Conservation (phyloP, 257 asterid genomes). For the Lavandula angustifolia region DNA sequence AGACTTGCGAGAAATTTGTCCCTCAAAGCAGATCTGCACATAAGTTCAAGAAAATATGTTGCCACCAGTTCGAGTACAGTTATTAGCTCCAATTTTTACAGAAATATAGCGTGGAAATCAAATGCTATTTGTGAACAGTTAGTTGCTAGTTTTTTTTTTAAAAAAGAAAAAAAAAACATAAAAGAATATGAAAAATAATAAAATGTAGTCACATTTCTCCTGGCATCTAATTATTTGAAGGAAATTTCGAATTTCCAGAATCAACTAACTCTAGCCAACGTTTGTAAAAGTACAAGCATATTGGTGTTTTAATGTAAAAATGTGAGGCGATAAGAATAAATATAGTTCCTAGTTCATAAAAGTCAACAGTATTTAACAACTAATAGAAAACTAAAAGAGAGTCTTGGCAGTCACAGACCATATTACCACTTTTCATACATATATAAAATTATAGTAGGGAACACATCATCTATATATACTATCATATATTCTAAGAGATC, state of each 20-base stretch:
- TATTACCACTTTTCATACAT: no score
- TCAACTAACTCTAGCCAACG: not conserved
- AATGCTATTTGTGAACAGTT: not conserved
- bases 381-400: no score
- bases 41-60: constrained; percentile 23
- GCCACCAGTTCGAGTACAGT: constrained; percentile 10
- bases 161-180: not conserved
- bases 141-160: not conserved
- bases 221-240: not conserved
- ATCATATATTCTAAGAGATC: no score
- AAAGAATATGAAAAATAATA: not conserved
- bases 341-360: no score
- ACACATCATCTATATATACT: no score
- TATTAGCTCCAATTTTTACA: not conserved
- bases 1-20: constrained; percentile 81
- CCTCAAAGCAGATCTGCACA: constrained; percentile 79
- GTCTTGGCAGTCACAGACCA: no score
- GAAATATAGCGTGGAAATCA: not conserved
- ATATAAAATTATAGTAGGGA: no score
- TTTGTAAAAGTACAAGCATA: no score
- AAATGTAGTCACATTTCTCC: not conserved
- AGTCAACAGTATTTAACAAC: no score
- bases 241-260: not conserved
- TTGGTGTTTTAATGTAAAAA: no score
- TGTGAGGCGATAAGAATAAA: no score